Conservation (phyloP, 2,329 filamentous ascomycete species). For the Dactylonectria macrodidyma region DNA sequence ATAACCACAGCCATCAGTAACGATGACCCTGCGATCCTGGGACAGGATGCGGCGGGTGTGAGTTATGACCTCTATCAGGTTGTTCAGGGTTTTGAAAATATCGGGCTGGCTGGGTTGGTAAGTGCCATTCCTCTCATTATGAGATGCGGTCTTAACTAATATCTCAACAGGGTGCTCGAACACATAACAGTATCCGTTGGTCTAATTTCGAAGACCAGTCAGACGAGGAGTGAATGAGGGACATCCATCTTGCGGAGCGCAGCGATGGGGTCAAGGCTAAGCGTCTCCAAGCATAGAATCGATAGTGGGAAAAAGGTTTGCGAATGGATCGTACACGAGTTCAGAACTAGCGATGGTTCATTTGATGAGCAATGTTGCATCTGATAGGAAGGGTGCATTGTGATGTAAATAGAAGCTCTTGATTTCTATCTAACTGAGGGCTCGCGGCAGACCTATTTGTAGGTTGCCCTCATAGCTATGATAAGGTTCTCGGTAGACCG, state of each 20-base stretch:
- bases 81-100: constrained; percentile 76
- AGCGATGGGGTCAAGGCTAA: constrained; percentile 10
- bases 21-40: constrained; percentile 23
- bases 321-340: constrained; percentile 13
- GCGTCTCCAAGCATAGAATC: constrained; percentile 14
- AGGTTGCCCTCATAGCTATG: too few relatives aligned
- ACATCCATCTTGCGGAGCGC: constrained; percentile 13
- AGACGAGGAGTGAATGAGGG: constrained; percentile 6
- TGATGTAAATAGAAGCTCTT: too few relatives aligned
- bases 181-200: constrained; percentile 19
- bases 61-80: constrained; percentile 80
- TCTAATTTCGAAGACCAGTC: constrained; percentile 22
- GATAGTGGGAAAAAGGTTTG: constrained; percentile 11
- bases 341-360: not conserved
- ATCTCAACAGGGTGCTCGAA: constrained; percentile 4
- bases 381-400: too few relatives aligned
- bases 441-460: too few relatives aligned
- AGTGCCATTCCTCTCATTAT: not conserved
- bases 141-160: not conserved
- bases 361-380: too few relatives aligned
- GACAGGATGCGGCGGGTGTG: constrained; percentile 63
- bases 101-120: constrained; percentile 62
- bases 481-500: too few relatives aligned
- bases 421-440: too few relatives aligned
- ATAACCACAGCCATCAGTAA: constrained; percentile 66